These are phyloP conservation scores for Coix lacrymajobi DNA, from an alignment of 176 grass and related monocot genomes.

Conservation along the genomic window DNA sequence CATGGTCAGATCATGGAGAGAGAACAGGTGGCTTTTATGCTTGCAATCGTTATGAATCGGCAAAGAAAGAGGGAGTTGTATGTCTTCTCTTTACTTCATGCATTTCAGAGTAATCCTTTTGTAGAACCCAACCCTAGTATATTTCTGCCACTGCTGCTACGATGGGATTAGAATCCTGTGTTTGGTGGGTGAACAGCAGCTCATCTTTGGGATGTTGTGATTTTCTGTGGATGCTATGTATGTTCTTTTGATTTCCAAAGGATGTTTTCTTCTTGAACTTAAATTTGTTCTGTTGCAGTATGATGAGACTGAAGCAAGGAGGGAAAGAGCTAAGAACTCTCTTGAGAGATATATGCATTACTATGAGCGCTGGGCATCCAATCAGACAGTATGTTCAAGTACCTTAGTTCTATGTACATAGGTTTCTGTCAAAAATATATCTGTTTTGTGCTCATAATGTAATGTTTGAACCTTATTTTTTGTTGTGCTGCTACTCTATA, in stretches of 20 bases:
- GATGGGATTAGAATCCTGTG: not conserved
- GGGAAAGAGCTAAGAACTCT: slow-evolving; percentile 93
- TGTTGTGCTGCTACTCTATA: not conserved
- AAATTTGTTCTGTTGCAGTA: slow-evolving; percentile 44
- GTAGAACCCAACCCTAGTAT: not conserved
- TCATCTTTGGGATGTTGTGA: not conserved
- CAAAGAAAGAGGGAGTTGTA: slow-evolving; percentile 84
- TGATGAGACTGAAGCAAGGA: slow-evolving; percentile 83
- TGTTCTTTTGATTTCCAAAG: not conserved
- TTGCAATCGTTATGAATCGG: slow-evolving; percentile 94
- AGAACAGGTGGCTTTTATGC: slow-evolving; percentile 95
- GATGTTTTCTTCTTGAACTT: not conserved
- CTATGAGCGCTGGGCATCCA: slow-evolving; percentile 97
- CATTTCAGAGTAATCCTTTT: not conserved
- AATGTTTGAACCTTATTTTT: not conserved
- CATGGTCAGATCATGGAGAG: slow-evolving; percentile 83
- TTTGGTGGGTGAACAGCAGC: not conserved
- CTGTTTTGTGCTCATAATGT: not conserved
- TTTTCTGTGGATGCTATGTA: not conserved
- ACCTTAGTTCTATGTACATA: slow-evolving; percentile 11
- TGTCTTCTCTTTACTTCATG: slow-evolving; percentile 22
- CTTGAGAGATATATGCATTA: slow-evolving; percentile 99
- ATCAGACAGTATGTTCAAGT: slow-evolving; percentile 70
- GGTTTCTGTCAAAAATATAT: slow-evolving; percentile 19
- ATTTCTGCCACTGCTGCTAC: not conserved